Evolutionary conservation across 2,329 filamentous ascomycete genomes (phyloP).

Genomic region (Alternaria hordeiaustralica): DNA sequence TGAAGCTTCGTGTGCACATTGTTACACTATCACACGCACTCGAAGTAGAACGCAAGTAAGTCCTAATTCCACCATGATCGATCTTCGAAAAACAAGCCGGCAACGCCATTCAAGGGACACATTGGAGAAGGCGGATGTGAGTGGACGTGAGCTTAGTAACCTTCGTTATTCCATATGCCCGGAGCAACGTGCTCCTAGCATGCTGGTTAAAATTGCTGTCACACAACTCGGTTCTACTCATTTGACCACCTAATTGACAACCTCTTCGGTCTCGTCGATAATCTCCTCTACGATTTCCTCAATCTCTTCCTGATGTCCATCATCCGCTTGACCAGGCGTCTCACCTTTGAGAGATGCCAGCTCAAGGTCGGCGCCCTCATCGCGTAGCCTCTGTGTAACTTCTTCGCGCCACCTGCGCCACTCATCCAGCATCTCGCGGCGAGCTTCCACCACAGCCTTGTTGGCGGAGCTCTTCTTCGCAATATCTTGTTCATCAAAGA

Average conservation of each 20-base stretch:
- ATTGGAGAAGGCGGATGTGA: not conserved
- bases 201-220: not conserved
- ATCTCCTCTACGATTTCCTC: constrained; percentile 90
- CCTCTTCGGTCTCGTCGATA: constrained; percentile 85
- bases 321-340: constrained; percentile 52
- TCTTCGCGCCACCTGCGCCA: constrained; percentile 85
- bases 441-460: constrained; percentile 87
- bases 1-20: not conserved
- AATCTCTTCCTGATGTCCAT: constrained; percentile 60
- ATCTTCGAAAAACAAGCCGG: not conserved
- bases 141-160: not conserved
- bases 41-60: not conserved
- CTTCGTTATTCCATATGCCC: not conserved
- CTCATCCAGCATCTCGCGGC: constrained; percentile 82
- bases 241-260: constrained; percentile 47
- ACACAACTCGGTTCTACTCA: not conserved
- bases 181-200: not conserved
- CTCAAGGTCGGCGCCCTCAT: constrained; percentile 63
- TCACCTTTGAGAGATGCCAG: constrained; percentile 60
- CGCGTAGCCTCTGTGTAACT: constrained; percentile 69
- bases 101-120: not conserved
- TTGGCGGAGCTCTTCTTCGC: constrained; percentile 94
- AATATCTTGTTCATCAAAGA: constrained; percentile 94
- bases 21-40: not conserved
- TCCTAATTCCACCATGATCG: not conserved